A percentile compares a stretch with the other conserved stretches of the same genome.
Conservation (phyloP, 495 filamentous ascomycete genomes). For the Hypoxylon rickii region DNA sequence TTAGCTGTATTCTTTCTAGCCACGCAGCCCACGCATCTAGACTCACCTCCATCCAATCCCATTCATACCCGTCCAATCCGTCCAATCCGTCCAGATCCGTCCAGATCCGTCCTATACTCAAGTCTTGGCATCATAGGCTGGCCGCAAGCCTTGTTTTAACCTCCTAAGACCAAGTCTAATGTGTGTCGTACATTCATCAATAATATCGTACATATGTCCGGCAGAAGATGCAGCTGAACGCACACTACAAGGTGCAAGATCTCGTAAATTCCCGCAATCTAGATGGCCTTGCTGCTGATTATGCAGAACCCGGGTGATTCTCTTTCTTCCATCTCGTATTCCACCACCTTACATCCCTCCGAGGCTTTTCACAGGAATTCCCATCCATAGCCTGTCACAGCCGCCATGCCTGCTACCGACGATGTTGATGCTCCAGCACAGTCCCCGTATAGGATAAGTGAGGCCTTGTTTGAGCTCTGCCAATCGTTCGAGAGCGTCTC, state of each 20-base stretch:
- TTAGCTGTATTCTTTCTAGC: conserved; percentile 10
- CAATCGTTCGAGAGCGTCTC: conserved; percentile 57
- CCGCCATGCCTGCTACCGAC: conserved; percentile 15
- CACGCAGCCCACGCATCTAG: too few species aligned
- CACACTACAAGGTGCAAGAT: conserved; percentile 8
- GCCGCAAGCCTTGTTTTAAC: conserved; percentile 30
- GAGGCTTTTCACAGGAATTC: neutral
- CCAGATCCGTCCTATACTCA: conserved; percentile 14
- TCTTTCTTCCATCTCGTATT: neutral
- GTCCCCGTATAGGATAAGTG: conserved; percentile 43
- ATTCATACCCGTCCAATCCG: neutral
- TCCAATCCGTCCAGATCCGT: too few species aligned
- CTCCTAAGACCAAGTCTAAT: conserved; percentile 5
- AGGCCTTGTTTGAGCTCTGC: conserved; percentile 58
- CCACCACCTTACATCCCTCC: neutral
- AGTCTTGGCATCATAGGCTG: conserved; percentile 36
- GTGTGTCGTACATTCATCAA: conserved; percentile 1
- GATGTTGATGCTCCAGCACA: neutral
- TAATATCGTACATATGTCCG: neutral
- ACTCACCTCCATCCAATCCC: neutral
- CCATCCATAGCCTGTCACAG: neutral
- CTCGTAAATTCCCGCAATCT: neutral
- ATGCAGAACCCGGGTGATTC: conserved; percentile 6
- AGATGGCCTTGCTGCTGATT: conserved; percentile 1
- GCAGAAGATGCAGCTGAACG: neutral